Base-by-base conservation (phyloP, 345 rosid genomes). In the Gossypium bickii region DNA sequence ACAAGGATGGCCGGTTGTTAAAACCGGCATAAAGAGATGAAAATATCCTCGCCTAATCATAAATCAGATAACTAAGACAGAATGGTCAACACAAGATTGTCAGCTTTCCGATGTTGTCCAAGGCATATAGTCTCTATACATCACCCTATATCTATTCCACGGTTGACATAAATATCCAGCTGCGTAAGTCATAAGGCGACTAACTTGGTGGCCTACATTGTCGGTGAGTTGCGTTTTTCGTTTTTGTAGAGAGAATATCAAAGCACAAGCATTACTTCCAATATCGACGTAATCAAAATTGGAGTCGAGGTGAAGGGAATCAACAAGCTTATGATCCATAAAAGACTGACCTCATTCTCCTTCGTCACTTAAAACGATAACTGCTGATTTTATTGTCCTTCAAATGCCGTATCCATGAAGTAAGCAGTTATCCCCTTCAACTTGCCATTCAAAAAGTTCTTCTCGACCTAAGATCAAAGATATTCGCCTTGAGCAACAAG, bases 401-500 rank as follows among this genome's bases (percentile, higher is more conserved):
- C 27, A 67, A 62, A 67, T 71, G 72, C 67, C 16, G 44, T 71
- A 4, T 78, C 77, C 52, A 59, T 82, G 71, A 85, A 80, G 84
- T 95, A 95, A 22, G 98, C 99, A 72, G 98, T 95, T 71, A 93
- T 79, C 60, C 96, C 96, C 87, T 95, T 93, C 75, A 90, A 82
- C 86, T 83, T 93, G 72, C 97, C 97, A 72, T 93, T 87, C 85
- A 95, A 77, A 78, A 81, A 91, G 87, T 91, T 95, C 76, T 84
- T 87, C 85, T 95, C 99, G 3, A 90, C 90, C 97, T 91, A 89
- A 75, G 49, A 78, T 60, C 60, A 84, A 49, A 29, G 13, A 73
- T 44, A 29, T 62, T 47, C 25, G 15, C 59, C 45, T 51, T 62
- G 3, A 73, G 34, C 48, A 48, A 61, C 55, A 73, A 48, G 59